Evolutionary conservation across 2,329 filamentous ascomycete species (phyloP), one percentile per base, ranked within the genome.

Genomic region (Aspergillus cejpii): DNA sequence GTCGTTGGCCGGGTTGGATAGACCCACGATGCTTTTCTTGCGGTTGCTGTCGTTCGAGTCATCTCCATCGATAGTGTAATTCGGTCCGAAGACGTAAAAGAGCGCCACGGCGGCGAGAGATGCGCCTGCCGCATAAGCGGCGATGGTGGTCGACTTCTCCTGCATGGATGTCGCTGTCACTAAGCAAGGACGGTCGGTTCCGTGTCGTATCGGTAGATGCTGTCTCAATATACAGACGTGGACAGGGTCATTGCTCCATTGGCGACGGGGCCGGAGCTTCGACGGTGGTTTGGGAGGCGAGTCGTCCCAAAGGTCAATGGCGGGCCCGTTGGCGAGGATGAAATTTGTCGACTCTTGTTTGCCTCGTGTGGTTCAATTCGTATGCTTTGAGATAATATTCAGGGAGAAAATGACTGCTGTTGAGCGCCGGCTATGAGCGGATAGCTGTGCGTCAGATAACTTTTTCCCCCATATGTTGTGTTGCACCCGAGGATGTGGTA

Each of bases 61-160:
- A 45, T 92, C 85, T 62, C 84, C 82, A 69, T 98, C 91, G 65
- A 97, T 84, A 59, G 94, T 87, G 68, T 91, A 97, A 41, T 90
- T 97, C n/a, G 92, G 92, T 6, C 85, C 89, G 69, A 98, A 97
- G 57, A 97, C 91, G 69, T 97, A 98, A 65, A 97, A 87, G 46
- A 97, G 80, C 24, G 92, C 91, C 51, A 94, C 87, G 50, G 92
- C 92, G 44, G 92, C 92, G 51, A 98, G 84, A 43, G 90, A 95
- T 49, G 91, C 92, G 57, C 91, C 91, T 48, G 91, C 92, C 60
- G 92, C 92, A 70, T 98, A 98, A 36, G 87, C 88, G 57, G 88
- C 87, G 58, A 92, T 84, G 6, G 84, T 89, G 47, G 87, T 77
- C 44, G 83, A 82, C 73, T 85, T 89, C 64, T 92, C 86, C 59